Conservation (phyloP, 1,284 basidiomycete species). For the Xerocomus nothofagi region DNA sequence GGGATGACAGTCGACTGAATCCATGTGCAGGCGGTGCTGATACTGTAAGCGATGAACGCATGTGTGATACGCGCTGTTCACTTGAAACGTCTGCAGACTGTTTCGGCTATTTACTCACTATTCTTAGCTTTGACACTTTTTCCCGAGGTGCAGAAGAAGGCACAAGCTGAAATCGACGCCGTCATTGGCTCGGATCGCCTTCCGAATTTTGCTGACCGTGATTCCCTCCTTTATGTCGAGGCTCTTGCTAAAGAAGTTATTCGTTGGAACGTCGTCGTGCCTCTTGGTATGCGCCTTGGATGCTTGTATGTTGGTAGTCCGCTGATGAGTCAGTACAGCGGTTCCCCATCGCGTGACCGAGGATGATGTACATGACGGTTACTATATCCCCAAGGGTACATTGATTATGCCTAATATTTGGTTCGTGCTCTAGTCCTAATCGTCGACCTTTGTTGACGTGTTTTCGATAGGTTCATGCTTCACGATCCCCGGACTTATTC, state of each 20-base stretch:
- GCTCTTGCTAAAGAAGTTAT: slow-evolving; percentile 63
- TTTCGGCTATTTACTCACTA: slow-evolving; percentile 41
- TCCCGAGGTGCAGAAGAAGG: slow-evolving; percentile 42
- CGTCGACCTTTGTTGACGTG: slow-evolving; percentile 19
- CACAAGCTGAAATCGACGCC: slow-evolving; percentile 62
- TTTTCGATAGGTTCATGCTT: slow-evolving; percentile 48
- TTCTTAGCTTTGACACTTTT: slow-evolving; percentile 40
- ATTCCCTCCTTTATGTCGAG: slow-evolving; percentile 57
- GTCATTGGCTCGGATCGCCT: slow-evolving; percentile 61
- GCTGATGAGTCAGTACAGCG: slow-evolving; percentile 34
- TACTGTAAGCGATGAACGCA: slow-evolving; percentile 37
- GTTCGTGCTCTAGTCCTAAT: slow-evolving; percentile 20
- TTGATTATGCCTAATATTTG: slow-evolving; percentile 40
- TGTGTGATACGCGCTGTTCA: slow-evolving; percentile 30
- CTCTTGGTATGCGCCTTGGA: slow-evolving; percentile 42
- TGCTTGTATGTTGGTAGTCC: slow-evolving; percentile 7
- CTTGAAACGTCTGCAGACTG: slow-evolving; percentile 34
- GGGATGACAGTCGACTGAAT: slow-evolving; percentile 1
- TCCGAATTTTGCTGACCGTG: slow-evolving; percentile 60
- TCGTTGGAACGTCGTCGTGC: slow-evolving; percentile 58
- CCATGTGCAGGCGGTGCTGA: slow-evolving; percentile 42
- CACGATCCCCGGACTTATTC: slow-evolving; percentile 41
- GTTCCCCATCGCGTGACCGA: slow-evolving; percentile 53
- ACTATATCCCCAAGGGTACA: slow-evolving; percentile 42
- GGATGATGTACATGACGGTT: slow-evolving; percentile 48